Percentiles rank a stretch among this genome's conserved stretches.
Evolutionary conservation across 495 filamentous ascomycete genomes (phyloP).

Genomic region (Penicillium chermesinum): DNA sequence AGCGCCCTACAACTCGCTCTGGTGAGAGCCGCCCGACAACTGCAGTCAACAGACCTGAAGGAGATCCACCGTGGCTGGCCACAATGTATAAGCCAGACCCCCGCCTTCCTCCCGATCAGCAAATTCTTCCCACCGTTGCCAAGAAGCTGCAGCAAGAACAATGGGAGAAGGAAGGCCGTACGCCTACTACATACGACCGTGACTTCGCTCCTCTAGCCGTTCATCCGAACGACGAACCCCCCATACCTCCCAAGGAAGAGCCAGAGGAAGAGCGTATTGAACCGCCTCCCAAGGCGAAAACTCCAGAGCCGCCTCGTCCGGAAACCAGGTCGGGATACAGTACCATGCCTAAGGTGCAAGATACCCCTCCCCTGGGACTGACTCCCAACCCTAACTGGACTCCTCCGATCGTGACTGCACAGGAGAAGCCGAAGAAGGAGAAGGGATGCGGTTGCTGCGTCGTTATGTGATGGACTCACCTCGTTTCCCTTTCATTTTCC

Average conservation of each 20-base stretch:
- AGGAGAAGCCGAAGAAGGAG: constrained; percentile 35
- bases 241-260: constrained; percentile 23
- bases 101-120: constrained; percentile 87
- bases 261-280: constrained; percentile 15
- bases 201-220: constrained; percentile 74
- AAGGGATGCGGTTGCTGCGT: constrained; percentile 49
- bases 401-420: constrained; percentile 36
- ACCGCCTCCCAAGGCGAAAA: constrained; percentile 30
- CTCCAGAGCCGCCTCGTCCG: constrained; percentile 33
- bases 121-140: constrained; percentile 90
- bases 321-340: constrained; percentile 44
- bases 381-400: constrained; percentile 33
- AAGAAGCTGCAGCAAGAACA: constrained; percentile 89
- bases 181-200: constrained; percentile 73
- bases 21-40: constrained; percentile 53
- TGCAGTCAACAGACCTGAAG: constrained; percentile 74
- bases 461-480: constrained; percentile 40
- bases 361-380: constrained; percentile 33
- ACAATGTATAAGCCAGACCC: constrained; percentile 95
- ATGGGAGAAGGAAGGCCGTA: constrained; percentile 86
- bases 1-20: constrained; percentile 61
- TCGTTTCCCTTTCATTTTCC: background rate
- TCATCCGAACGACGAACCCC: constrained; percentile 37
- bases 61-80: constrained; percentile 92
- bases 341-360: constrained; percentile 49